phyloP scores from a whole-genome alignment of 441 rosid genomes.

The Brassica hybrid region DNA sequence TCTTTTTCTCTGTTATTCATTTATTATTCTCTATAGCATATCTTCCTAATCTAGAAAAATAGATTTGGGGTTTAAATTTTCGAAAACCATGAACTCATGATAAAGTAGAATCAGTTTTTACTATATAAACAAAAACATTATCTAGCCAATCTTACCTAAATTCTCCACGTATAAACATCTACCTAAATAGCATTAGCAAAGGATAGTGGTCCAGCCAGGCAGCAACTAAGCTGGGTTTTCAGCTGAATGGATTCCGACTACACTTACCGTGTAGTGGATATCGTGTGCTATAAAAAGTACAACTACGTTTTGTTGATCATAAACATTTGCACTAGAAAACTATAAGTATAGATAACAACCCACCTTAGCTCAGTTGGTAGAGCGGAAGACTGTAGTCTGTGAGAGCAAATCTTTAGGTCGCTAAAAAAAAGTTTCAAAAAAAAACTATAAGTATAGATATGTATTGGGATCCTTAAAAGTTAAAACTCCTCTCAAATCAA shows the following conservation, averaged over 20 bases:
- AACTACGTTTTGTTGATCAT: not conserved
- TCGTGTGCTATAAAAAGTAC: not conserved
- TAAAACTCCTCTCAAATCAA: not conserved
- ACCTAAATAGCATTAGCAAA: slow-evolving; percentile 26
- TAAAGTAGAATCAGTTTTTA: not conserved
- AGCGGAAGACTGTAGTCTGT: slow-evolving; percentile 95
- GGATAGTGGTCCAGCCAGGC: slow-evolving; percentile 19
- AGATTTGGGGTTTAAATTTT: slow-evolving; percentile 11
- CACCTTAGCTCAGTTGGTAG: slow-evolving; percentile 99
- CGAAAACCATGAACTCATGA: not conserved
- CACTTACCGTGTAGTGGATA: not conserved
- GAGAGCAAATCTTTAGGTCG: slow-evolving; percentile 42
- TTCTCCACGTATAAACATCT: slow-evolving; percentile 31
- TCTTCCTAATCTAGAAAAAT: not conserved
- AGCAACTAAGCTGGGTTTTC: slow-evolving; percentile 21
- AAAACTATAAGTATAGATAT: not conserved
- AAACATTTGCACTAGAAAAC: slow-evolving; percentile 1
- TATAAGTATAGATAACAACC: slow-evolving; percentile 33
- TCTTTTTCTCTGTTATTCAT: not conserved
- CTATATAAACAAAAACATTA: not conserved
- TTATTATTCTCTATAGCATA: not conserved
- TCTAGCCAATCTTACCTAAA: slow-evolving; percentile 35
- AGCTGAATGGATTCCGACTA: slow-evolving; percentile 27
- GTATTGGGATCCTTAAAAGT: not conserved
- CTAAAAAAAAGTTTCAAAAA: not conserved